phyloP scores from a whole-genome alignment of 2,329 filamentous ascomycete genomes.

The Penicillium sp. region DNA sequence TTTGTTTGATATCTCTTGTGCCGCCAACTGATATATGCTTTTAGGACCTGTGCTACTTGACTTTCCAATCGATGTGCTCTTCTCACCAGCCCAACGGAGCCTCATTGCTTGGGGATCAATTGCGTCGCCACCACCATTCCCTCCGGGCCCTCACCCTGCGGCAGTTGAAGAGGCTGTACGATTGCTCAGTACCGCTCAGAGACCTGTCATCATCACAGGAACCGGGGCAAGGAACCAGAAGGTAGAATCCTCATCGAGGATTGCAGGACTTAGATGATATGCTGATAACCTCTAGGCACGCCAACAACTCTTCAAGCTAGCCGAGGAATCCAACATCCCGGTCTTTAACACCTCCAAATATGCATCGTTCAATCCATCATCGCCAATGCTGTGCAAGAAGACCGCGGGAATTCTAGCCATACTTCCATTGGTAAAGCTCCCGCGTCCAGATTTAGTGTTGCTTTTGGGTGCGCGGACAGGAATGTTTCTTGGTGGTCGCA shows the following conservation, averaged over 20 bases:
- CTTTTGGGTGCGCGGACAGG: conserved; percentile 52
- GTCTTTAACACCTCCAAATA: conserved; percentile 48
- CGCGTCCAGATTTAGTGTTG: conserved; percentile 50
- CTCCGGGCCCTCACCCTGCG: conserved; percentile 45
- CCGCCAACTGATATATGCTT: not conserved
- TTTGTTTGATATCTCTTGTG: conserved; percentile 20
- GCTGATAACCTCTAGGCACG: conserved; percentile 31
- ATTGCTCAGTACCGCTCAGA: conserved; percentile 42
- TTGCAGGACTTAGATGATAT: not conserved
- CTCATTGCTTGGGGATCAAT: conserved; percentile 52
- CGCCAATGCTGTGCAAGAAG: conserved; percentile 45
- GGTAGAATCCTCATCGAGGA: conserved; percentile 11
- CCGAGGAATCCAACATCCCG: conserved; percentile 45
- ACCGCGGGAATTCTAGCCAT: conserved; percentile 43
- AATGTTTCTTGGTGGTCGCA: conserved; percentile 48
- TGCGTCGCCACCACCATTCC: conserved; percentile 39
- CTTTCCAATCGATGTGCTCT: conserved; percentile 42
- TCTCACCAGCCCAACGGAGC: conserved; percentile 47
- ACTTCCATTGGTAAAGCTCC: conserved; percentile 35
- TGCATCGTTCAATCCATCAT: conserved; percentile 30
- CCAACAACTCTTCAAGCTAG: conserved; percentile 40
- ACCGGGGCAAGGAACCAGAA: conserved; percentile 43
- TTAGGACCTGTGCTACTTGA: conserved; percentile 32
- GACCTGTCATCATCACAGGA: conserved; percentile 52
- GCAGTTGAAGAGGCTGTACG: conserved; percentile 43